Conservation (phyloP, 148 eudicot species). For the Limonium bicolor region DNA sequence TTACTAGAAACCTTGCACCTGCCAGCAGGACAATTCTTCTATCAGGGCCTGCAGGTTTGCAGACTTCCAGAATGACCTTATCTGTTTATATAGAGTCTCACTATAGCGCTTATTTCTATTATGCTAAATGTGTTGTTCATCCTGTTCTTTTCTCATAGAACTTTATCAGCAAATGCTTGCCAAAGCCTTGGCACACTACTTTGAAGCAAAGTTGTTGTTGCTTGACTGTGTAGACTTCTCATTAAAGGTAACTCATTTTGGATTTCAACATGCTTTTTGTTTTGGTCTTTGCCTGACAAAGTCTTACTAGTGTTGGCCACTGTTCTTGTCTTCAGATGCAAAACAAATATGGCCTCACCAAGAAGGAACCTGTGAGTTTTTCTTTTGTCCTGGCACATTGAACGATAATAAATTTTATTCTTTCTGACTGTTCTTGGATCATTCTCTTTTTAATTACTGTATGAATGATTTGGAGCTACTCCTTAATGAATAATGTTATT, state of each 20-base stretch:
- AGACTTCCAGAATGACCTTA: too few species aligned
- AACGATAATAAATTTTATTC: neutral
- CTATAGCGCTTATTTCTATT: neutral
- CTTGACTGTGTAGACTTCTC: conserved; percentile 72
- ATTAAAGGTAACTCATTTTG: conserved; percentile 32
- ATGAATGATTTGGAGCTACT: neutral
- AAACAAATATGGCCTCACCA: conserved; percentile 63
- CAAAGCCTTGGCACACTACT: conserved; percentile 67
- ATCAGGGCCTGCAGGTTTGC: conserved; percentile 85
- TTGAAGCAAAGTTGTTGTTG: conserved; percentile 72
- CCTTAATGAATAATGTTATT: neutral
- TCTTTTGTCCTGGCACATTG: neutral
- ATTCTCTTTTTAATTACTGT: neutral
- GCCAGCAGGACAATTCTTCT: conserved; percentile 88
- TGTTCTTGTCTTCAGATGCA: conserved; percentile 53
- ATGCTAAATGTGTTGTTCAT: neutral
- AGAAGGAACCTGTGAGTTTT: conserved; percentile 56
- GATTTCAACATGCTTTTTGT: neutral
- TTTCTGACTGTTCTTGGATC: neutral
- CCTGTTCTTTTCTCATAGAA: conserved; percentile 25
- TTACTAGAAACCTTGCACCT: conserved; percentile 78
- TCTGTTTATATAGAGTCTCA: too few species aligned
- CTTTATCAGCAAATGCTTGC: conserved; percentile 75
- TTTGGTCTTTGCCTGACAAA: neutral
- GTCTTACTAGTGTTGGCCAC: conserved; percentile 8